Conservation (phyloP, 768 basidiomycete species). For the Butyriboletus loyo region DNA sequence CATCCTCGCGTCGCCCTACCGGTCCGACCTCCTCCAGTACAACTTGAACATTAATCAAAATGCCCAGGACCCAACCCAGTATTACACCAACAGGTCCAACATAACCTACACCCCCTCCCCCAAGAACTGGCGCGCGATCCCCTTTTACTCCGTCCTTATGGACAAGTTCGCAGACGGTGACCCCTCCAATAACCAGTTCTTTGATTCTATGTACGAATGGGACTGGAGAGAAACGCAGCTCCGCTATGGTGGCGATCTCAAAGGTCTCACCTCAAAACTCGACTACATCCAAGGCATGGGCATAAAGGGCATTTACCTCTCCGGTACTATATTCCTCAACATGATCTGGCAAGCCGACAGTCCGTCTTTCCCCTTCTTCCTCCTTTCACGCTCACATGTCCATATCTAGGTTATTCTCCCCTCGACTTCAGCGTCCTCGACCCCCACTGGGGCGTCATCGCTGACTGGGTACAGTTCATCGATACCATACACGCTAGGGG, state of each 20-base stretch:
- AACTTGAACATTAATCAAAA: slow-evolving; percentile 79
- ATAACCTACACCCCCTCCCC: slow-evolving; percentile 77
- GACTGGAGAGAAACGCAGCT: slow-evolving; percentile 89
- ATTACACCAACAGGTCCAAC: slow-evolving; percentile 58
- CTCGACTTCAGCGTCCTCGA: slow-evolving; percentile 88
- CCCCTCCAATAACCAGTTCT: slow-evolving; percentile 89
- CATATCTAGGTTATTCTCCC: slow-evolving; percentile 74
- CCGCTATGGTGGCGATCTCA: slow-evolving; percentile 85
- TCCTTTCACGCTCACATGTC: neutral
- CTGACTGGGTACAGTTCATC: slow-evolving; percentile 75
- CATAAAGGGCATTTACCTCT: slow-evolving; percentile 78
- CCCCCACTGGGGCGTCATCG: slow-evolving; percentile 86
- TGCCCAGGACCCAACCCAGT: slow-evolving; percentile 64
- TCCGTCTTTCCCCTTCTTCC: slow-evolving; percentile 38
- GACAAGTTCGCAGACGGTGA: slow-evolving; percentile 96
- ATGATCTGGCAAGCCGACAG: slow-evolving; percentile 98
- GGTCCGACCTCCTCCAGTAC: slow-evolving; percentile 61
- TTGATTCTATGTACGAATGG: slow-evolving; percentile 72
- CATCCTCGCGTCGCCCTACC: slow-evolving; percentile 62
- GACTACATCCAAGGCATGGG: slow-evolving; percentile 94
- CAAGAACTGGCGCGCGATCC: slow-evolving; percentile 78
- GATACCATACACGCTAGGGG: slow-evolving; percentile 73
- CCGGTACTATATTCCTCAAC: slow-evolving; percentile 90
- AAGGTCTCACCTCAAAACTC: slow-evolving; percentile 67
- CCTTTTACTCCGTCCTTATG: slow-evolving; percentile 76